Conservation (phyloP, 2,329 filamentous ascomycete species). For the Epichloe sibirici region DNA sequence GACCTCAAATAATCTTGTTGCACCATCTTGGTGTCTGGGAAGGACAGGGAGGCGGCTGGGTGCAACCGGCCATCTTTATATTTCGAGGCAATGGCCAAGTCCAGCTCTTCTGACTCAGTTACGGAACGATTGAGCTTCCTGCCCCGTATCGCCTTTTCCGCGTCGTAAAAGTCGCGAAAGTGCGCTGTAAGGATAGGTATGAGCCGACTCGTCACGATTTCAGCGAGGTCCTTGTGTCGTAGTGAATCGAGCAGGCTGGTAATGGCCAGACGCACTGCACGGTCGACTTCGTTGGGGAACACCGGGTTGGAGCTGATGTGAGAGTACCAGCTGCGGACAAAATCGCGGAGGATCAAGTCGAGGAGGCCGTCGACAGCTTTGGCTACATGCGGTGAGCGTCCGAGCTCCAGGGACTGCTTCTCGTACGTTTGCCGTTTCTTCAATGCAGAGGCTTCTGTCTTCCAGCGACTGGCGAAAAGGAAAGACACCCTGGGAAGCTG, state of each 20-base stretch:
- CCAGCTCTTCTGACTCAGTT: conserved; percentile 92
- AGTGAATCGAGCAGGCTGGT: conserved; percentile 60
- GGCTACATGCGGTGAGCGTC: conserved; percentile 62
- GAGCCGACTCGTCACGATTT: conserved; percentile 67
- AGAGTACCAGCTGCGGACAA: conserved; percentile 78
- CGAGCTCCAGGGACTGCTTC: conserved; percentile 56
- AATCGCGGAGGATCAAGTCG: conserved; percentile 66
- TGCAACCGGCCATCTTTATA: conserved; percentile 84
- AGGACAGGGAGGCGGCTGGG: conserved; percentile 68
- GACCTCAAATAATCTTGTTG: conserved; percentile 83
- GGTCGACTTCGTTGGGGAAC: conserved; percentile 82
- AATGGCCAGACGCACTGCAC: conserved; percentile 61
- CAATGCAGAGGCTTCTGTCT: conserved; percentile 54
- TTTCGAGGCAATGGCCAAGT: conserved; percentile 89
- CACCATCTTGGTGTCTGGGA: conserved; percentile 69
- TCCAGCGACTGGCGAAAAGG: conserved; percentile 52
- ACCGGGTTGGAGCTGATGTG: conserved; percentile 69
- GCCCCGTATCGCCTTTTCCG: conserved; percentile 76
- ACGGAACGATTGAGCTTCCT: conserved; percentile 78
- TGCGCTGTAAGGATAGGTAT: conserved; percentile 83
- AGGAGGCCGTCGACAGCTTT: conserved; percentile 70
- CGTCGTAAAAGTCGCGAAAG: conserved; percentile 81
- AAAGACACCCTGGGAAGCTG: conserved; percentile 44
- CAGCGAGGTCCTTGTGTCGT: conserved; percentile 67
- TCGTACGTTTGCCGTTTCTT: conserved; percentile 55